Evolutionary conservation across 768 basidiomycete genomes (phyloP).

Genomic region (Tricholoma bakamatsutake): DNA sequence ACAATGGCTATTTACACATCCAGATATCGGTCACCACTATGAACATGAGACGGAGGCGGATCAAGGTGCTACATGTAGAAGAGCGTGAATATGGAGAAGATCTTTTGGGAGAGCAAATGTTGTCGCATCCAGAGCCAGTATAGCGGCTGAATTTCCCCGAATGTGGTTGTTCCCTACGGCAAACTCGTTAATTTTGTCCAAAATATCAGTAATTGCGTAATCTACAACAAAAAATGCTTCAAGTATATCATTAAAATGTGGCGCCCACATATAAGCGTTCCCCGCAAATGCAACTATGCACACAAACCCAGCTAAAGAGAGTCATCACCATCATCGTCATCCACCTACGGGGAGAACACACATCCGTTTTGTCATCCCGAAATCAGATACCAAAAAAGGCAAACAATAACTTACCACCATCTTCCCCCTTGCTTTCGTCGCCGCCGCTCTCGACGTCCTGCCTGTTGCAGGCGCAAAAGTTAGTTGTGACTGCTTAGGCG

Average conservation of each 20-base stretch:
- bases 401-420: slow-evolving; percentile 38
- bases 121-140: too few relatives aligned
- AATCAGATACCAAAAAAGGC: neutral
- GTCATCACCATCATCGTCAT: slow-evolving; percentile 27
- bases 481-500: slow-evolving; percentile 49
- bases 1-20: too few relatives aligned
- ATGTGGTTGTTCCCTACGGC: neutral
- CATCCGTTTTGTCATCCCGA: neutral
- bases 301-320: neutral
- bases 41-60: too few relatives aligned
- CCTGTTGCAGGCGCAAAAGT: slow-evolving; percentile 58
- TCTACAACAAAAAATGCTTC: neutral
- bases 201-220: neutral
- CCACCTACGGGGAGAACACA: slow-evolving; percentile 12
- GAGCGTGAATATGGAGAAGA: too few relatives aligned
- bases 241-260: neutral
- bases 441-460: slow-evolving; percentile 58
- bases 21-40: too few relatives aligned
- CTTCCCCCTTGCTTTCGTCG: slow-evolving; percentile 59
- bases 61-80: too few relatives aligned
- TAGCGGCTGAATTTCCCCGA: neutral
- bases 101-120: too few relatives aligned
- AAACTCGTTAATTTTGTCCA: neutral
- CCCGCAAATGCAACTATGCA: neutral
- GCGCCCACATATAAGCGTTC: neutral